Conservation (phyloP, 805 yeast genomes). For the Komagataella mondaviorum region DNA sequence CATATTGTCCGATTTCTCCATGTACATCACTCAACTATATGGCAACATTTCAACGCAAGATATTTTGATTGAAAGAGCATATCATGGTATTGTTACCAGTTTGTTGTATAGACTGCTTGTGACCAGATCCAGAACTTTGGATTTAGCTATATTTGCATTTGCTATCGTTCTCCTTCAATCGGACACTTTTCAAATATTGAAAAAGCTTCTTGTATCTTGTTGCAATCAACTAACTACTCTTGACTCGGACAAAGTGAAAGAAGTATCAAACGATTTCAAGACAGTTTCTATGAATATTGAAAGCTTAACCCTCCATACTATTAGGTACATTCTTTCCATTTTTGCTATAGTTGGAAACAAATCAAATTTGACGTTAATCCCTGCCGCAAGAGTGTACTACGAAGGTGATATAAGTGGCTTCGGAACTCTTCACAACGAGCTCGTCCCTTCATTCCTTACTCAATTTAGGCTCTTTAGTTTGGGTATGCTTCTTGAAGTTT, state of each 20-base stretch:
- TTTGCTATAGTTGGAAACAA: constrained; percentile 30
- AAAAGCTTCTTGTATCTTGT: constrained; percentile 8
- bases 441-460: constrained; percentile 16
- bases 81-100: constrained; percentile 11
- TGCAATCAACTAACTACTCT: constrained; percentile 10
- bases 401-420: constrained; percentile 19
- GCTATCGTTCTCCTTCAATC: constrained; percentile 6
- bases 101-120: constrained; percentile 11
- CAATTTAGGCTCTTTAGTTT: constrained; percentile 27
- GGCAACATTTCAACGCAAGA: constrained; percentile 8
- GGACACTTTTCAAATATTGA: constrained; percentile 5
- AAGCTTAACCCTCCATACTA: constrained; percentile 22
- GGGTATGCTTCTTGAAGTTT: constrained; percentile 21
- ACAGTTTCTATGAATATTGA: constrained; percentile 17
- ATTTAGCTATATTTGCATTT: constrained; percentile 3
- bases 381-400: constrained; percentile 22
- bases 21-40: constrained; percentile 8
- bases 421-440: constrained; percentile 12
- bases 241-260: constrained; percentile 12
- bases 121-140: constrained; percentile 12
- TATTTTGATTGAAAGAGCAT: constrained; percentile 12
- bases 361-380: constrained; percentile 18
- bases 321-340: constrained; percentile 27
- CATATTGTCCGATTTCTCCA: constrained; percentile 12
- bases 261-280: constrained; percentile 19